Conservation (phyloP, 2,329 filamentous ascomycete genomes). For the Pseudogymnoascus sp. region DNA sequence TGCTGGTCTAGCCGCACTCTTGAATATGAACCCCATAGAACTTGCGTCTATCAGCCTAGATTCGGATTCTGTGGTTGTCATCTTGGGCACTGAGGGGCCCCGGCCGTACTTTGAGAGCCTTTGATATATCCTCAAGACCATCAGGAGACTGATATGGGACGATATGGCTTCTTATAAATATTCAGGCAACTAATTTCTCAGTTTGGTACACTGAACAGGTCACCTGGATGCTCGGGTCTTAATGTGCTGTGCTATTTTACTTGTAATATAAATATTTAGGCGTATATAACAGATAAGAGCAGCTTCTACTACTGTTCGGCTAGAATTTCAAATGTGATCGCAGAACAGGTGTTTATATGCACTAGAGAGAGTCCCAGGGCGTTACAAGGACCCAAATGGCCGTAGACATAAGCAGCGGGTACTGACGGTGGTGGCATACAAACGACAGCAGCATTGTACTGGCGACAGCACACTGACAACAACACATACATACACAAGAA, state of each 20-base stretch:
- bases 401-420: no score
- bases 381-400: no score
- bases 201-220: not conserved
- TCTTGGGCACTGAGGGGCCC: slow-evolving; percentile 58
- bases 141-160: not conserved
- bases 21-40: slow-evolving; percentile 11
- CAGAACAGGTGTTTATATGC: no score
- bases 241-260: not conserved
- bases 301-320: no score
- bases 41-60: slow-evolving; percentile 24
- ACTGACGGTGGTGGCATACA: no score
- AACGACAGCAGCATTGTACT: no score
- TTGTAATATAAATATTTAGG: not conserved
- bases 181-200: not conserved
- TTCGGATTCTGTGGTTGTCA: slow-evolving; percentile 48
- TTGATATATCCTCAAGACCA: not conserved
- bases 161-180: not conserved
- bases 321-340: no score
- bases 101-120: slow-evolving; percentile 38
- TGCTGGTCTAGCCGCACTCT: slow-evolving; percentile 47
- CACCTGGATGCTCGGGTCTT: not conserved
- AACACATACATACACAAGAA: no score
- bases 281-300: no score
- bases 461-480: no score
- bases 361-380: no score